A percentile compares a stretch with the other conserved stretches of the same genome.
These are phyloP conservation scores for Drosera capensis DNA, from an alignment of 148 eudicot genomes.

Conservation along the genomic window DNA sequence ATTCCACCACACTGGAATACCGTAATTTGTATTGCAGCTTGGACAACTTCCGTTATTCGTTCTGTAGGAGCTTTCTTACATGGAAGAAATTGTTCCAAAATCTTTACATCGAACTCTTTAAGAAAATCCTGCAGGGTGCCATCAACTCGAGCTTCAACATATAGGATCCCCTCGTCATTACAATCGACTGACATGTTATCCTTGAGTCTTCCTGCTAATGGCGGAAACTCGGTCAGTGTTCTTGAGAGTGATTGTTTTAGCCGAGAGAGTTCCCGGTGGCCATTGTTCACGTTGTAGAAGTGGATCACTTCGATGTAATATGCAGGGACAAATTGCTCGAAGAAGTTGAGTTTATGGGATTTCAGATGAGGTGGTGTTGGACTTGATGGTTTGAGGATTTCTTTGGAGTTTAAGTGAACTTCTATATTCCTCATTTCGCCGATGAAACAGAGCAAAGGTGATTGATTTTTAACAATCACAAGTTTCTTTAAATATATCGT, in stretches of 20 bases:
- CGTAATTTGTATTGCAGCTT: constrained; percentile 18
- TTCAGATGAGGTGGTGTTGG: constrained; percentile 24
- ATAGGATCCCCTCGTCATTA: constrained; percentile 10
- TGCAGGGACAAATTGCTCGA: constrained; percentile 26
- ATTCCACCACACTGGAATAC: constrained; percentile 44
- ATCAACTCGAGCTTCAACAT: constrained; percentile 16
- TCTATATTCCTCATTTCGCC: neutral
- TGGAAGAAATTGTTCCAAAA: constrained; percentile 17
- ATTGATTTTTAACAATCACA: too few species aligned
- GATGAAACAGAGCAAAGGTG: too few species aligned
- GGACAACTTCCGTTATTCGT: constrained; percentile 9
- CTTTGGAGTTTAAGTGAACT: constrained; percentile 21
- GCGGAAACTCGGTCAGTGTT: constrained; percentile 7
- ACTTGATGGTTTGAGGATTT: constrained; percentile 31
- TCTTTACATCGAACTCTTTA: constrained; percentile 7
- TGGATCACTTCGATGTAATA: constrained; percentile 16
- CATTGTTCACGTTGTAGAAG: constrained; percentile 13
- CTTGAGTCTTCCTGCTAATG: constrained; percentile 9
- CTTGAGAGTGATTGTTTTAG: constrained; percentile 7
- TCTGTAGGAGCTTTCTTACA: neutral
- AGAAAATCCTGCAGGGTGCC: constrained; percentile 13
- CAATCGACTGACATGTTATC: constrained; percentile 9
- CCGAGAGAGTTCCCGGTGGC: neutral
- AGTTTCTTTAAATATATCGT: too few species aligned
- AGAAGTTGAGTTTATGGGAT: constrained; percentile 15